These are phyloP conservation scores for Colletotrichum sp. DNA, from an alignment of 2,329 filamentous ascomycete species.

Conservation along the genomic window DNA sequence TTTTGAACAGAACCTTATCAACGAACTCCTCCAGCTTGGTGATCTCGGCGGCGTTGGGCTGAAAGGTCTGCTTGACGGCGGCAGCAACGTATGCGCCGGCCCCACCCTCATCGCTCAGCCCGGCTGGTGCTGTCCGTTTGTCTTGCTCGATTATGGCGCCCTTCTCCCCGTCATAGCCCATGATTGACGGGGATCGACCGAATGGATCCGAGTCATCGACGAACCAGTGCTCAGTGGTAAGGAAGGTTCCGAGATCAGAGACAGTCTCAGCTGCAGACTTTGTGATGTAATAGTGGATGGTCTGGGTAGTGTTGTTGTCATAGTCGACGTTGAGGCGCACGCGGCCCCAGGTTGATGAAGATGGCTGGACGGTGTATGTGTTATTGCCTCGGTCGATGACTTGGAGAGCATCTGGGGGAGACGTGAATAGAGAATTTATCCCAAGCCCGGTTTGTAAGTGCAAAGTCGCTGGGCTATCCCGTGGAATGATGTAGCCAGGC, in stretches of 20 bases:
- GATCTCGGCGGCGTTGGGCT: conserved; percentile 53
- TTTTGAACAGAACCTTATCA: conserved; percentile 53
- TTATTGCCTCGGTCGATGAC: conserved; percentile 23
- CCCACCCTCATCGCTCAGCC: conserved; percentile 64
- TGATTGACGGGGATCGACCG: conserved; percentile 55
- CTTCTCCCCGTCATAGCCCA: conserved; percentile 60
- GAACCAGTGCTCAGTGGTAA: conserved; percentile 59
- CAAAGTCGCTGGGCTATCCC: conserved; percentile 48
- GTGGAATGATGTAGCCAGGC: conserved; percentile 59
- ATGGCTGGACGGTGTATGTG: conserved; percentile 47
- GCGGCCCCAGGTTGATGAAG: conserved; percentile 51
- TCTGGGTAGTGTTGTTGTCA: conserved; percentile 50
- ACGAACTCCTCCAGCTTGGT: conserved; percentile 58
- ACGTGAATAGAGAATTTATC: conserved; percentile 42
- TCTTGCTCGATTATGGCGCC: conserved; percentile 49
- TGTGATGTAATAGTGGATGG: conserved; percentile 61
- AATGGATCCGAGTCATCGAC: conserved; percentile 58
- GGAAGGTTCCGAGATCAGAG: conserved; percentile 52
- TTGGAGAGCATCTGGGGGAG: conserved; percentile 40
- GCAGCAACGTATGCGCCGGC: conserved; percentile 60
- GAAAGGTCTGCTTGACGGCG: conserved; percentile 57
- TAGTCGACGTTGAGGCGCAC: conserved; percentile 53
- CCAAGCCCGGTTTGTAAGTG: conserved; percentile 44
- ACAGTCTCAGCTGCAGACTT: conserved; percentile 49
- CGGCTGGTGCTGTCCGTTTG: conserved; percentile 60